These are phyloP conservation scores for Gossypium gossypioides DNA, from an alignment of 441 rosid genomes.

Conservation along the genomic window DNA sequence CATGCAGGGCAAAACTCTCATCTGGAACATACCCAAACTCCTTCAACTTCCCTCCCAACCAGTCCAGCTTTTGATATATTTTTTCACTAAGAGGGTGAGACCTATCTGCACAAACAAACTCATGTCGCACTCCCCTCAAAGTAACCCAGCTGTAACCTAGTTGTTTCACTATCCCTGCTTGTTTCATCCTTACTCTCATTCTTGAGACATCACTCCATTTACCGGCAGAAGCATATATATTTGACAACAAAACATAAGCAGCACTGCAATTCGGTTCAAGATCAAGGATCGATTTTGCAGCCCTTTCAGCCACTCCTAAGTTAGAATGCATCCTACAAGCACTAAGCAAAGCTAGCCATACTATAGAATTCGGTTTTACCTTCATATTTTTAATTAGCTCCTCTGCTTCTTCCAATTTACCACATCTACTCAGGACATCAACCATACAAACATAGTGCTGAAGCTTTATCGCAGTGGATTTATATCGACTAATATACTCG, in stretches of 20 bases:
- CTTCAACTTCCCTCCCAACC: conserved; percentile 42
- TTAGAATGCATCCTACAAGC: conserved; percentile 43
- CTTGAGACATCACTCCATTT: conserved; percentile 39
- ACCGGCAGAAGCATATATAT: conserved; percentile 46
- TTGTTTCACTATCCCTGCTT: conserved; percentile 34
- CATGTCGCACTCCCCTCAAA: conserved; percentile 39
- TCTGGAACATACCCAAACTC: conserved; percentile 9
- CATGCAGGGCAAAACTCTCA: conserved; percentile 17
- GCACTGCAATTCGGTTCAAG: conserved; percentile 38
- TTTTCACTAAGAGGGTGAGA: conserved; percentile 33
- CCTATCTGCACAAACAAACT: conserved; percentile 53
- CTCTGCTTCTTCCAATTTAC: conserved; percentile 48
- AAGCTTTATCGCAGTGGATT: conserved; percentile 23
- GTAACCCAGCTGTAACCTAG: conserved; percentile 56
- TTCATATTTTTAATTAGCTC: conserved; percentile 33
- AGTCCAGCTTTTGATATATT: conserved; percentile 39
- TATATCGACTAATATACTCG: conserved; percentile 25
- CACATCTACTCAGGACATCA: conserved; percentile 41
- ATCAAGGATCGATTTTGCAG: conserved; percentile 27
- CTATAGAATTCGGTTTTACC: conserved; percentile 31
- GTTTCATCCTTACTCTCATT: conserved; percentile 42
- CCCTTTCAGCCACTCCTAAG: conserved; percentile 41
- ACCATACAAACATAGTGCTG: conserved; percentile 53
- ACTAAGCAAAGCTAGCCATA: conserved; percentile 53
- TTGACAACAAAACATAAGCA: conserved; percentile 41